Conservation (phyloP, 2,329 filamentous ascomycete species). For the Colletotrichum costaricense region DNA sequence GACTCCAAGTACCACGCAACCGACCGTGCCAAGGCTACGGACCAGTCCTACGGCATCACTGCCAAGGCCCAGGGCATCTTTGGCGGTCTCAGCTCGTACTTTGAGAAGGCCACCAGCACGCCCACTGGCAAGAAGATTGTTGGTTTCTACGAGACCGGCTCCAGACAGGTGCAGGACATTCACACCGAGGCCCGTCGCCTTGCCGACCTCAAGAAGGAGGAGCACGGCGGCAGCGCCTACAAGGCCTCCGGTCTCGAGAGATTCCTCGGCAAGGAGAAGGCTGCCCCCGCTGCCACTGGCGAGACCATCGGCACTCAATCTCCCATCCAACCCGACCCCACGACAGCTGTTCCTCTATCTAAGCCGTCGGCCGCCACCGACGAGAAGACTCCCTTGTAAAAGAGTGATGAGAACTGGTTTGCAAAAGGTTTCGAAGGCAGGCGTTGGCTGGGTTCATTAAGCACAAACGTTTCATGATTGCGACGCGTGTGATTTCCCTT, state of each 20-base stretch:
- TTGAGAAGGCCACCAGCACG: constrained; percentile 90
- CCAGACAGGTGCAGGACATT: constrained; percentile 93
- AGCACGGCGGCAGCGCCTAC: constrained; percentile 68
- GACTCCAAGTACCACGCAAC: constrained; percentile 89
- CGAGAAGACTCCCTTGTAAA: constrained; percentile 38
- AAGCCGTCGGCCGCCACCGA: constrained; percentile 38
- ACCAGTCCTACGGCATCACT: constrained; percentile 85
- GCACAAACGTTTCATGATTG: constrained; percentile 25
- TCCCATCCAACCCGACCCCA: constrained; percentile 33
- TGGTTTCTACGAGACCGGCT: constrained; percentile 85
- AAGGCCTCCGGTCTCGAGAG: constrained; percentile 68
- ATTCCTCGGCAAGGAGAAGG: constrained; percentile 67
- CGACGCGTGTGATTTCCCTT: not conserved
- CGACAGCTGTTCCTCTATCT: constrained; percentile 33
- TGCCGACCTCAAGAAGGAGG: constrained; percentile 84
- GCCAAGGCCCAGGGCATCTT: constrained; percentile 75
- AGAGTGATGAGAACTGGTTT: not conserved
- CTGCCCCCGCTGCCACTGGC: constrained; percentile 66
- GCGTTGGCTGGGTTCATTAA: constrained; percentile 33
- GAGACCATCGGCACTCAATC: constrained; percentile 46
- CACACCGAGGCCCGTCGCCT: constrained; percentile 90
- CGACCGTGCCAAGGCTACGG: constrained; percentile 85
- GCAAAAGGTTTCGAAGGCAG: constrained; percentile 21
- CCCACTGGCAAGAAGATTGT: constrained; percentile 90
- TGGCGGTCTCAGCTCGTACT: constrained; percentile 84